phyloP scores from a whole-genome alignment of 331 rosid genomes.

The Pyracantha coccinea region DNA sequence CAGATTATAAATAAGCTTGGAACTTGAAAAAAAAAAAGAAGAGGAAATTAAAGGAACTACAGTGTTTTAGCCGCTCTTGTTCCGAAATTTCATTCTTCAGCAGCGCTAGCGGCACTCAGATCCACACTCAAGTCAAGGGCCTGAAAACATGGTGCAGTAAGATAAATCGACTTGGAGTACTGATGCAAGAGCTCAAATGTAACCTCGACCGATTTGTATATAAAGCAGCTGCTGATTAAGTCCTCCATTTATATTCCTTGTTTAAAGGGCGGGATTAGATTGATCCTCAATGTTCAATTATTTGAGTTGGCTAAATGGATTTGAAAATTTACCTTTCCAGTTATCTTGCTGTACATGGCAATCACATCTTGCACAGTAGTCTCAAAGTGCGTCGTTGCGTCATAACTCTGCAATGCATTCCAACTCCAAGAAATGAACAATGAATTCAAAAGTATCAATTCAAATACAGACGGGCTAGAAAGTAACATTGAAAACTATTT shows the following conservation, averaged over 20 bases:
- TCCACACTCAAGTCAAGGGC: conserved; percentile 28
- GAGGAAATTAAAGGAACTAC: background rate
- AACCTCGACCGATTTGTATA: background rate
- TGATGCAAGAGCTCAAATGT: background rate
- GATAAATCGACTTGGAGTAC: background rate
- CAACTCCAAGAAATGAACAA: background rate
- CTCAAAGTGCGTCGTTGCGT: conserved; percentile 31
- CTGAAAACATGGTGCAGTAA: conserved; percentile 2
- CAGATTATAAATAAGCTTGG: background rate
- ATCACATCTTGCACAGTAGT: conserved; percentile 25
- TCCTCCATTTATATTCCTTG: too few relatives aligned
- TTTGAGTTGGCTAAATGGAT: background rate
- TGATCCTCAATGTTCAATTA: background rate
- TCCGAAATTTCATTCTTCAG: conserved; percentile 22
- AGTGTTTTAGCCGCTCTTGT: background rate
- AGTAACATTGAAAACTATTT: background rate
- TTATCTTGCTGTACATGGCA: conserved; percentile 21
- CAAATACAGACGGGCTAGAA: background rate
- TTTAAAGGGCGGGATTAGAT: too few relatives aligned
- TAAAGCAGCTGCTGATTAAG: too few relatives aligned
- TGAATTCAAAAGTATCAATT: background rate
- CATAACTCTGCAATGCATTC: conserved; percentile 23
- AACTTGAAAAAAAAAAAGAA: background rate
- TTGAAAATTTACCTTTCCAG: conserved; percentile 26
- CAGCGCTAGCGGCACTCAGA: conserved; percentile 27